Percentiles rank a stretch among this genome's conserved stretches.
phyloP scores from a whole-genome alignment of 371 early-diverging fungal genomes.

The Apophysomyces sp. region DNA sequence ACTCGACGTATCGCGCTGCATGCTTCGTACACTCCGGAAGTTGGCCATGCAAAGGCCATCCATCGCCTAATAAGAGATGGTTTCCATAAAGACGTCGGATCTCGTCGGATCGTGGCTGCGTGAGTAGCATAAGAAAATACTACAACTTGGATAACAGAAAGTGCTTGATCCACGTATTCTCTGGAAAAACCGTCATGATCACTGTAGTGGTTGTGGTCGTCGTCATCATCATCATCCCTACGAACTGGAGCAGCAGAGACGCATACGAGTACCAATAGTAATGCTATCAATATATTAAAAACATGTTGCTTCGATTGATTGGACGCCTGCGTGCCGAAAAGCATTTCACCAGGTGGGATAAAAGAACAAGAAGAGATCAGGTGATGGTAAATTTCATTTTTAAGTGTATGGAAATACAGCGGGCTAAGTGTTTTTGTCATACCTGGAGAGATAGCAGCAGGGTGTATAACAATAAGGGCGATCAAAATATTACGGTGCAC shows the following conservation, averaged over 20 bases:
- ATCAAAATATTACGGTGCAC: not conserved
- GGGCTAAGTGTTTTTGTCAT: not conserved
- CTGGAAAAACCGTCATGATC: slow-evolving; percentile 74
- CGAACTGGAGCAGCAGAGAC: not conserved
- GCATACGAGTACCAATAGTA: not conserved
- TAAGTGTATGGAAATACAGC: not conserved
- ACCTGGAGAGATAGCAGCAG: not conserved
- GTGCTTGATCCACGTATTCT: slow-evolving; percentile 49
- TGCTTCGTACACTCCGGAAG: not conserved
- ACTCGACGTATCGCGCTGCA: not conserved
- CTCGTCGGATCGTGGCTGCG: not conserved
- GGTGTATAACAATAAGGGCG: not conserved
- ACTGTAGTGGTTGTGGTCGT: slow-evolving; percentile 16
- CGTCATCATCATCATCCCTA: not conserved
- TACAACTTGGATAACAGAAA: not conserved
- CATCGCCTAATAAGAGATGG: not conserved
- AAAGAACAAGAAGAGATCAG: not conserved
- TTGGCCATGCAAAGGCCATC: not conserved
- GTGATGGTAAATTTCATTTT: not conserved
- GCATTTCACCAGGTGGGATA: not conserved
- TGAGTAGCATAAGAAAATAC: not conserved
- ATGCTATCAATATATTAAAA: no score
- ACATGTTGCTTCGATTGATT: not conserved
- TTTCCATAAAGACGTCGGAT: not conserved
- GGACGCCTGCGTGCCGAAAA: not conserved